Evolutionary conservation across 78 protist species (phyloP).

Genomic region (Guillardia theta): DNA sequence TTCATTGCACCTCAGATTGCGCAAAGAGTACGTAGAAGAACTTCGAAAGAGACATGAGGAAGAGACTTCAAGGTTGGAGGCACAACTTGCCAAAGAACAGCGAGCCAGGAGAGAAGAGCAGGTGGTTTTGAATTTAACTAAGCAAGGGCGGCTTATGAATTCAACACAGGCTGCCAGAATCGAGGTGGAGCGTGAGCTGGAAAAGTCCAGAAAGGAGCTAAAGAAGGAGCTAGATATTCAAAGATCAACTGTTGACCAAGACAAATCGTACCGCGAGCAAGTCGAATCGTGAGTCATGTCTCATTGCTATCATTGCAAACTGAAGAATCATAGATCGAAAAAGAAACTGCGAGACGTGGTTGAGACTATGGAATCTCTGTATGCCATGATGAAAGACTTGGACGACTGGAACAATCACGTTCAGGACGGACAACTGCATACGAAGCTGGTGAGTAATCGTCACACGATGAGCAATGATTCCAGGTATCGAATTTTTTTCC

Average conservation of each 20-base stretch:
- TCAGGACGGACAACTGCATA: no score
- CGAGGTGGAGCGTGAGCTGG: not conserved
- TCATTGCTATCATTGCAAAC: not conserved
- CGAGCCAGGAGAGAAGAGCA: slow-evolving; percentile 19
- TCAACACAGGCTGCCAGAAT: not conserved
- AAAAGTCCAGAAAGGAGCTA: not conserved
- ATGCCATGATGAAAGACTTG: not conserved
- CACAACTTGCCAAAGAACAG: slow-evolving; percentile 17
- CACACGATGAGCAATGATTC: no score
- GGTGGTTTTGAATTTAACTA: not conserved
- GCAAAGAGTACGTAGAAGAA: not conserved
- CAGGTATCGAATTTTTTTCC: no score
- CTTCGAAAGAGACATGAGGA: not conserved
- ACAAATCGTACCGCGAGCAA: not conserved
- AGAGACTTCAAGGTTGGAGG: not conserved
- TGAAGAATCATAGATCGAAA: not conserved
- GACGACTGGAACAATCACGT: not conserved
- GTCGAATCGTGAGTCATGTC: not conserved
- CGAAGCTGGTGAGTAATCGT: no score
- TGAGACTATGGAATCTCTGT: not conserved
- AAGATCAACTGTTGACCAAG: not conserved
- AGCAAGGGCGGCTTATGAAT: not conserved
- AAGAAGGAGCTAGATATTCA: not conserved
- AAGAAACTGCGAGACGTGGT: not conserved
- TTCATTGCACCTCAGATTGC: not conserved